Evolutionary conservation across 2,329 filamentous ascomycete species (phyloP), one percentile per base, ranked within the genome.

Genomic region (Ophiocordyceps sinensis): DNA sequence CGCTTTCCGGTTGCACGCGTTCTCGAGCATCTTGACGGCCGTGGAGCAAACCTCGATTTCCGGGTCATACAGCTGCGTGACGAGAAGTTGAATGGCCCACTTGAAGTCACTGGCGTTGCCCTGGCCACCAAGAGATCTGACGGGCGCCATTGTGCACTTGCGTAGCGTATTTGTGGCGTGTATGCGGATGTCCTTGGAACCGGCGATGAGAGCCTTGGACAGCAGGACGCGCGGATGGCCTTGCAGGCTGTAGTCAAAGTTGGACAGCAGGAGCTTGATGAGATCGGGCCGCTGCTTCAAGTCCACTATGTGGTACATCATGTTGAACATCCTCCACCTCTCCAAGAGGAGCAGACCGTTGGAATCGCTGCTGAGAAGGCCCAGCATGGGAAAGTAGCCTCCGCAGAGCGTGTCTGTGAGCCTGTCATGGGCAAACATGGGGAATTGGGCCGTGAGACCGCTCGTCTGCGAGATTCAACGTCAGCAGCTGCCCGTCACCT

Each of bases 221-320:
- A 98, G 69, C 40, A 98, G 79, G 40, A 98, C 85, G 32, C 91
- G 77, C 17, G 93, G 83, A 58, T 98, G 91, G 1, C 88, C 89
- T 47, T 82, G 79, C 21, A 93, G 67, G 17, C 79, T 83, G 56
- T 94, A 98, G 61, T 98, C 89, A 61, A 98, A 88, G 53, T 88
- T 91, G 38, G 83, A 81, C 9, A 98, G 71, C 28, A 98, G 72
- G 10, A 89, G 72, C 56, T 88, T 86, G 56, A 96, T 86, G 44
- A 98, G 68, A 57, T 98, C 91, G 37, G 89, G 86, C 3, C 91
- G 82, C 59, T 91, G 83, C 51, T 84, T 86, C 36, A 94, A 70
- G 54, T 96, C 89, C 43, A 95, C 75, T 45, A 98, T 94, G 60
- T 96, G 91, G 57, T 98, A 98, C 71, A 96, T 93, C 86, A 98